A percentile compares a stretch with the other conserved stretches of the same genome.
phyloP scores from a whole-genome alignment of 805 yeast genomes.

The Hanseniaspora hatyaiensis region DNA sequence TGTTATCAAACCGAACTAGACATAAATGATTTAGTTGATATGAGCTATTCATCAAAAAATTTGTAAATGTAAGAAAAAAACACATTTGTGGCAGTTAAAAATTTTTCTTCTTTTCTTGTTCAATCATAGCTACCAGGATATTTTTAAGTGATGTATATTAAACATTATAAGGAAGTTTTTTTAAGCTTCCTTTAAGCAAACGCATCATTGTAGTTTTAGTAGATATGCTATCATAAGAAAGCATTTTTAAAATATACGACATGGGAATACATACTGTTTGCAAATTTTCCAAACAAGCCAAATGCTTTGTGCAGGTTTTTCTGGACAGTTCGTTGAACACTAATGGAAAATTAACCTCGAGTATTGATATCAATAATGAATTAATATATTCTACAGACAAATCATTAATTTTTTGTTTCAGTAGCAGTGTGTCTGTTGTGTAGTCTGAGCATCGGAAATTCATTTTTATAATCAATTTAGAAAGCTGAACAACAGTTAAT shows the following conservation, averaged over 20 bases:
- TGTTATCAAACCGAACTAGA: conserved; percentile 10
- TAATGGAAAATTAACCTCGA: conserved; percentile 30
- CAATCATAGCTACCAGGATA: too few relatives aligned
- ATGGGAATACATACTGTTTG: conserved; percentile 18
- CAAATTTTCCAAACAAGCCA: conserved; percentile 24
- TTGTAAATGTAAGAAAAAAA: not conserved
- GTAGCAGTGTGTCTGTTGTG: not conserved
- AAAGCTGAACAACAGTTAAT: not conserved
- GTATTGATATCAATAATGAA: conserved; percentile 24
- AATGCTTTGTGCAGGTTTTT: conserved; percentile 20
- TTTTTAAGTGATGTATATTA: too few relatives aligned
- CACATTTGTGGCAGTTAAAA: too few relatives aligned
- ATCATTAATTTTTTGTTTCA: not conserved
- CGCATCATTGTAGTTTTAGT: conserved; percentile 24
- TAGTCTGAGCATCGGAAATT: not conserved
- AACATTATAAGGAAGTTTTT: conserved; percentile 1
- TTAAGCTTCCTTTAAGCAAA: conserved; percentile 13
- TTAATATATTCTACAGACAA: conserved; percentile 7
- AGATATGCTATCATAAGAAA: conserved; percentile 18
- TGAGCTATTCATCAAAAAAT: not conserved
- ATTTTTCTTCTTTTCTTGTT: too few relatives aligned
- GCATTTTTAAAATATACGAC: conserved; percentile 6
- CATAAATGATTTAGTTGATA: conserved; percentile 1
- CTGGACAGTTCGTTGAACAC: conserved; percentile 26
- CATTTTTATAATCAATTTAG: not conserved